Base-by-base conservation (phyloP, 495 filamentous ascomycete genomes). In the Evansstolkia leycettana region DNA sequence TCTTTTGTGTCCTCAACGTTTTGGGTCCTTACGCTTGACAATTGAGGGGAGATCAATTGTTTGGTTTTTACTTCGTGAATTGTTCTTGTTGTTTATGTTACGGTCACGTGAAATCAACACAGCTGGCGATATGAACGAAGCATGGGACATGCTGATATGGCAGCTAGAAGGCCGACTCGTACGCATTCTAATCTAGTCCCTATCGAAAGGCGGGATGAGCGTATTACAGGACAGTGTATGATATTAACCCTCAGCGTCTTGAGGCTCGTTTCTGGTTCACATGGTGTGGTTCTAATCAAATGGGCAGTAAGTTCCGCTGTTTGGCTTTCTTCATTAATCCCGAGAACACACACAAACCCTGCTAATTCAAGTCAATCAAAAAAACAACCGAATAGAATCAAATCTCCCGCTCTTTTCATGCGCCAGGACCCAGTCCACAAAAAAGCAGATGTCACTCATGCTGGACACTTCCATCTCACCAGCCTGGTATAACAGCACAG, bases 391-490 rank as follows among this genome's bases (percentile, higher is more conserved):
- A 54, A 53, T 56, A 54, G 13, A 52, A 62, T 57, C 46, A 48
- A 34, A 48, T 37, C 27, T 45, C 40, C 46, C 47, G 45, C 51
- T 55, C 47, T 54, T 63, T 58, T 60, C 55, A 55, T 62, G 51
- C 55, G 58, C 57, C 61, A 55, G 46, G 46, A 46, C 49, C 47
- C 48, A 60, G 41, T 51, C 55, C 52, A 52, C 38, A 42, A 55
- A 42, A 51, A 50, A 36, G 38, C 51, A 45, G 32, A 41, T 42
- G 44, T 41, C 28, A 29, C 28, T 32, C 25, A 39, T 33, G 28
- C 28, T 29, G 28, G 28, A 29, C 28, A 15, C 28, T 3, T 5
- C 12, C 10, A 15, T n/a, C 28, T 29, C 28, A n/a, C 14, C 28
- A n/a, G 14, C 11, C 28, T 29, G 5, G 28, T 29, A 29, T n/a